These are phyloP conservation scores for Cyclotella atomus DNA, from an alignment of 108 stramenopile species.

Conservation along the genomic window DNA sequence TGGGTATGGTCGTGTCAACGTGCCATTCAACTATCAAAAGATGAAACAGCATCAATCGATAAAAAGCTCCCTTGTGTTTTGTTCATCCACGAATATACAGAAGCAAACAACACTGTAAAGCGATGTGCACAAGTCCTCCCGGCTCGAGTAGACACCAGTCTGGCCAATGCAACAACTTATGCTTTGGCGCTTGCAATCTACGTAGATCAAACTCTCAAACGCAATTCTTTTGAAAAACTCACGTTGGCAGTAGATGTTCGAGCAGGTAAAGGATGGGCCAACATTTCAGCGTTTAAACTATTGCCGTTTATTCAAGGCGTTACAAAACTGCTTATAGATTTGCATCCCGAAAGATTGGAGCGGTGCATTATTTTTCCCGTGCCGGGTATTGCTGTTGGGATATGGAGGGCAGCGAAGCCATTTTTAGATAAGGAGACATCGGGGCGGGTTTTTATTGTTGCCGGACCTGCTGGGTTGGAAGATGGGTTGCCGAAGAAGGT, in stretches of 20 bases:
- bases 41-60: background rate
- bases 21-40: slow-evolving; percentile 20
- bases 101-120: background rate
- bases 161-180: slow-evolving; percentile 54
- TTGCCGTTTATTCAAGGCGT: slow-evolving; percentile 59
- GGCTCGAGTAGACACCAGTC: slow-evolving; percentile 59
- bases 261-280: slow-evolving; percentile 72
- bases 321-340: slow-evolving; percentile 35
- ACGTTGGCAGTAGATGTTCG: slow-evolving; percentile 66
- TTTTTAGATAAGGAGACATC: slow-evolving; percentile 50
- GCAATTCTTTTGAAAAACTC: slow-evolving; percentile 52
- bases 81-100: slow-evolving; percentile 35
- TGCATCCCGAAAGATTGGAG: slow-evolving; percentile 59
- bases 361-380: slow-evolving; percentile 62
- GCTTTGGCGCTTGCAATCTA: slow-evolving; percentile 66
- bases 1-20: slow-evolving; percentile 39
- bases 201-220: slow-evolving; percentile 59
- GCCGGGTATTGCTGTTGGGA: slow-evolving; percentile 47
- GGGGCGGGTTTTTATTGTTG: slow-evolving; percentile 42
- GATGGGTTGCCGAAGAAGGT: slow-evolving; percentile 55
- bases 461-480: slow-evolving; percentile 52
- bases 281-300: slow-evolving; percentile 53
- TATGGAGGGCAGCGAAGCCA: slow-evolving; percentile 63
- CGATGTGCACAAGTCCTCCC: slow-evolving; percentile 61
- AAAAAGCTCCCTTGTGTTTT: slow-evolving; percentile 35